These are phyloP conservation scores for Diutina pseudorugosa DNA, from an alignment of 1,139 yeast genomes.

Conservation along the genomic window DNA sequence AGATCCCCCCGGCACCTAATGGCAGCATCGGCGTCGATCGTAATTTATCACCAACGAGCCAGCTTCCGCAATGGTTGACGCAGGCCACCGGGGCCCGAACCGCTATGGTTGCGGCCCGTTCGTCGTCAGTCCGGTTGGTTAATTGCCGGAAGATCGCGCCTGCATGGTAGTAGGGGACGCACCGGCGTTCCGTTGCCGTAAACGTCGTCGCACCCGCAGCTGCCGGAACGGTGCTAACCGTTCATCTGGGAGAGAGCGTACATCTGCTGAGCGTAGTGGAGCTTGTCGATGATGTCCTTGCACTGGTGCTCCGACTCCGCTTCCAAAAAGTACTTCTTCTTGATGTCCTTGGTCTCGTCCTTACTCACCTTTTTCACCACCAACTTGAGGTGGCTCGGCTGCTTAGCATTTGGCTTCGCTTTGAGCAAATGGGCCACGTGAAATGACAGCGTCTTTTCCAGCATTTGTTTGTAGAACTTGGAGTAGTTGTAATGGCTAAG, in stretches of 20 bases:
- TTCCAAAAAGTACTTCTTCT: conserved; percentile 79
- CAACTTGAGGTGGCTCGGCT: conserved; percentile 72
- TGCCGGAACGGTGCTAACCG: background rate
- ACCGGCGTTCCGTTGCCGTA: background rate
- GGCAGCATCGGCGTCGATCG: too few relatives aligned
- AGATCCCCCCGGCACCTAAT: too few relatives aligned
- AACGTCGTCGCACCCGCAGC: background rate
- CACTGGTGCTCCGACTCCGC: conserved; percentile 54
- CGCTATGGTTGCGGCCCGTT: background rate
- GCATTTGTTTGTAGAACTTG: conserved; percentile 26
- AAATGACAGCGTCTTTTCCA: conserved; percentile 75
- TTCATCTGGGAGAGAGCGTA: conserved; percentile 14
- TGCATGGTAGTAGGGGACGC: background rate
- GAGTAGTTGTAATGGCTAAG: conserved; percentile 44
- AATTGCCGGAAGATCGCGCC: background rate
- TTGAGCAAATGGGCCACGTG: conserved; percentile 71
- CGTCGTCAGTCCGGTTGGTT: background rate
- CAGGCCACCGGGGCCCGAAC: background rate
- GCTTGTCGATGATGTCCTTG: conserved; percentile 60
- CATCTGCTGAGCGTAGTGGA: conserved; percentile 41
- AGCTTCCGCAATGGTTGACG: too few relatives aligned
- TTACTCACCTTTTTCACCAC: conserved; percentile 45
- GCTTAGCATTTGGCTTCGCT: conserved; percentile 55
- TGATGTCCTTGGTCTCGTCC: conserved; percentile 9
- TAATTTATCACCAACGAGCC: too few relatives aligned